These are phyloP conservation scores for Solanum chmielewskii DNA, from an alignment of 257 asterid genomes.

Conservation along the genomic window DNA sequence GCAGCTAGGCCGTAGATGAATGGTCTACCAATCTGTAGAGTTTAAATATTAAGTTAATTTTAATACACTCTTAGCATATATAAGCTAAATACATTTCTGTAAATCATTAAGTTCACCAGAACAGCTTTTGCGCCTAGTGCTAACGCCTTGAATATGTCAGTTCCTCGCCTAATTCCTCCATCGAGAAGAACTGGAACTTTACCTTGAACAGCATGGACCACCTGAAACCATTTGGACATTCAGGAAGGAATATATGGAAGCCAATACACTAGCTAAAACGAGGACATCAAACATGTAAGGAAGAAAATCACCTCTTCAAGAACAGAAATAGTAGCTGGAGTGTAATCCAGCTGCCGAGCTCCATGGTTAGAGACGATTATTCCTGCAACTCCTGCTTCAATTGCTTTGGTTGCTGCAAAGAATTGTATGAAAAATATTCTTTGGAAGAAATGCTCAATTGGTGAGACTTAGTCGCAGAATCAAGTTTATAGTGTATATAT, in stretches of 20 bases:
- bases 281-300: background rate
- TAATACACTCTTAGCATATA: too few relatives aligned
- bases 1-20: conserved; percentile 40
- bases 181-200: conserved; percentile 50
- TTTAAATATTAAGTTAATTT: too few relatives aligned
- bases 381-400: conserved; percentile 55
- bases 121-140: conserved; percentile 66
- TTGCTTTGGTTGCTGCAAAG: conserved; percentile 37
- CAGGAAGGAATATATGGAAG: background rate
- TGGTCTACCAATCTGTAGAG: conserved; percentile 46
- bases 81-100: background rate
- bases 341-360: conserved; percentile 48
- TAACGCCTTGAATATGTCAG: conserved; percentile 59
- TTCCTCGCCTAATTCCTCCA: conserved; percentile 69
- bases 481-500: background rate
- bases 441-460: background rate
- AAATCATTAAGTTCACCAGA: conserved; percentile 20
- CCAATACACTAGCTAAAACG: background rate
- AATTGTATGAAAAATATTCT: background rate
- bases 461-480: background rate
- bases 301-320: conserved; percentile 41
- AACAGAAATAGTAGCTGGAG: conserved; percentile 49
- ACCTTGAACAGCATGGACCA: conserved; percentile 44
- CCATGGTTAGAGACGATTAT: conserved; percentile 61
- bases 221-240: conserved; percentile 14